phyloP scores from a whole-genome alignment of 495 filamentous ascomycete genomes.

The Aspergillus wentii region DNA sequence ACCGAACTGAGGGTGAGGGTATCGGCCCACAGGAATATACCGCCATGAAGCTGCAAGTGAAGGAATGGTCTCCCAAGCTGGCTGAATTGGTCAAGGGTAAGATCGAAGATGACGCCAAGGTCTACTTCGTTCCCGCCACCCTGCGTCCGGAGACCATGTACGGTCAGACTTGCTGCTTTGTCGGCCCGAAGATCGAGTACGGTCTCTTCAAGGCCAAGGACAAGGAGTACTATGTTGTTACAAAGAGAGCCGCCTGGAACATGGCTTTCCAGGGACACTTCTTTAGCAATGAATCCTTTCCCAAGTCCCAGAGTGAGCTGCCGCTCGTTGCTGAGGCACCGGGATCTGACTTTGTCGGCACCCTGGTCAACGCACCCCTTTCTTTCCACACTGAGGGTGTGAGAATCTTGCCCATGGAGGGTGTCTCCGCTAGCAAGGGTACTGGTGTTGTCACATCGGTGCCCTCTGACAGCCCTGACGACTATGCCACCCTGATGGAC shows the following conservation, averaged over 20 bases:
- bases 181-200: conserved; percentile 86
- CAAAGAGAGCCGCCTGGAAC: conserved; percentile 84
- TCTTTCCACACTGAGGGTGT: conserved; percentile 82
- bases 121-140: conserved; percentile 88
- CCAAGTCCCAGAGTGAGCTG: conserved; percentile 53
- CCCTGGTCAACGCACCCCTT: conserved; percentile 80
- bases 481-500: conserved; percentile 84
- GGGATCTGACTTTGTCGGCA: conserved; percentile 80
- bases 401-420: conserved; percentile 90
- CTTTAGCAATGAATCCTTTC: conserved; percentile 65
- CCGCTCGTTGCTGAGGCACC: conserved; percentile 55
- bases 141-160: conserved; percentile 98
- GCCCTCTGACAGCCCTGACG: conserved; percentile 91
- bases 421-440: conserved; percentile 85
- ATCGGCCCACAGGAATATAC: conserved; percentile 90
- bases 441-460: conserved; percentile 96
- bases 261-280: conserved; percentile 94
- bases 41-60: conserved; percentile 80
- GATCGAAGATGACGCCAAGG: conserved; percentile 73
- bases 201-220: conserved; percentile 81
- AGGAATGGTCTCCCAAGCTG: conserved; percentile 76
- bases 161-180: conserved; percentile 93
- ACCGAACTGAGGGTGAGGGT: conserved; percentile 86
- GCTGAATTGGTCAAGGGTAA: conserved; percentile 66
- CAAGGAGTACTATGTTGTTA: conserved; percentile 80